Evolutionary conservation across 164 flowering plant genomes (phyloP), one percentile per base, ranked within the genome.

Genomic region (Akebia trifoliata): DNA sequence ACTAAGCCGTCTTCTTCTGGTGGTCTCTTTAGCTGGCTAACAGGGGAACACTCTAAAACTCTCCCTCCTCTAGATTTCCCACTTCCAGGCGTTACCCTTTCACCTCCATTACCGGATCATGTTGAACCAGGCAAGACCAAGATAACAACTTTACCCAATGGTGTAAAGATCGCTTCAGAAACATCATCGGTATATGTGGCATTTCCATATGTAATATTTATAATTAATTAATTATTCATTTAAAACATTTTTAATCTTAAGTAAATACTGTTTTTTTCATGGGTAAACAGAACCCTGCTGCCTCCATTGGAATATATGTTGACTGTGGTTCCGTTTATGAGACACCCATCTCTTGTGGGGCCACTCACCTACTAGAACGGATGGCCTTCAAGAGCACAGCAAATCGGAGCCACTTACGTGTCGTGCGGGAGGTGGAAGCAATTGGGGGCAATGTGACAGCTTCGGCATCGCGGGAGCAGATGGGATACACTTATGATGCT

Each of bases 351-450:
- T 53, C 83, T 39, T 69, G 35, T 65, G 98, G 98, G 6, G 84
- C 76, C 54, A 69, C 94, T 21, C 93, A 93, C 62, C 70, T 93
- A 26, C 69, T 89, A 59, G 95, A 90, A 59, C 80, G 82, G 1
- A 90, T 91, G 98, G 98, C 98, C 12, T 91, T 91, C 60, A 88
- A 86, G 63, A 81, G 78, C 67, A 88, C 98, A 31, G 57, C 56
- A 42, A 91, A 91, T 58, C 59, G 92, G 21, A 91, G 95, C 65
- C 86, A 93, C 72, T 68, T 87, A 51, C 88, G 95, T 0, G 47
- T 85, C 58, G 91, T 87, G 12, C 74, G 95, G 34, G 98, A 93
- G 71, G 86, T 89, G 66, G 97, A 93, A 73, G 93, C 96, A 35
- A 89, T 87, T 69, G 98, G 96, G 49, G 96, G 96, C 40, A 70